Evolutionary conservation across 2,329 filamentous ascomycete species (phyloP), one percentile per base, ranked within the genome.

Genomic region (Fusarium citri): DNA sequence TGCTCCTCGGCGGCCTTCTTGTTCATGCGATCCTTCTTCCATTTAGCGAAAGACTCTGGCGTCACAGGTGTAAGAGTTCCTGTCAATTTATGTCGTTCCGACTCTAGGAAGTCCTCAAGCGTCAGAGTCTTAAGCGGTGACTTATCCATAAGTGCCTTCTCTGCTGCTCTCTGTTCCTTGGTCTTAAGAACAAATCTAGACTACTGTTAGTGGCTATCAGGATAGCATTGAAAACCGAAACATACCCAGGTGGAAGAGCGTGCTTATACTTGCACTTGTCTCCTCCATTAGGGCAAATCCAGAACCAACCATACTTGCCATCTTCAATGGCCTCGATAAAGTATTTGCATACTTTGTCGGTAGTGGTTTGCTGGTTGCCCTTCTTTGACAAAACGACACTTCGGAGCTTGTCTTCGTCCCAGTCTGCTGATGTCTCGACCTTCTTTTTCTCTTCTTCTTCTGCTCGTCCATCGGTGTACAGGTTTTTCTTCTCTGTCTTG

Each of bases 181-280:
- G 96, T 99, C 85, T 99, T 99, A 68, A 99, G 87, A 45, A 99
- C 86, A 84, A 98, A 99, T 61, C 94, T 97, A 75, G 7, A 49
- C 34, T 34, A 16, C 14, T 56, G 70, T 80, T 69, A 80, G 78
- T 49, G 49, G 23, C 11, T 31, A 5, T 14, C 53, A 28, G 18
- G 12, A 31, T 31, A 43, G 20, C n/a, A 31, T 18, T 30, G 37
- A 64, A 22, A 41, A 23, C 30, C 25, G 22, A 64, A 55, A 88
- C 92, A 77, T 89, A 97, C 93, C 96, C 96, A 77, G 94, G 92
- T 74, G 97, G 96, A 76, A 99, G 86, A 76, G 92, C 94, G 81
- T 99, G 96, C 83, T 92, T 94, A 80, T 99, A 99, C 91, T 96
- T 98, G 92, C 96, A 99, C 82, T 97, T 93, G 79, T 99, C 92